Base-by-base conservation (phyloP, 2,329 filamentous ascomycete genomes). In the Lachnellula willkommii region DNA sequence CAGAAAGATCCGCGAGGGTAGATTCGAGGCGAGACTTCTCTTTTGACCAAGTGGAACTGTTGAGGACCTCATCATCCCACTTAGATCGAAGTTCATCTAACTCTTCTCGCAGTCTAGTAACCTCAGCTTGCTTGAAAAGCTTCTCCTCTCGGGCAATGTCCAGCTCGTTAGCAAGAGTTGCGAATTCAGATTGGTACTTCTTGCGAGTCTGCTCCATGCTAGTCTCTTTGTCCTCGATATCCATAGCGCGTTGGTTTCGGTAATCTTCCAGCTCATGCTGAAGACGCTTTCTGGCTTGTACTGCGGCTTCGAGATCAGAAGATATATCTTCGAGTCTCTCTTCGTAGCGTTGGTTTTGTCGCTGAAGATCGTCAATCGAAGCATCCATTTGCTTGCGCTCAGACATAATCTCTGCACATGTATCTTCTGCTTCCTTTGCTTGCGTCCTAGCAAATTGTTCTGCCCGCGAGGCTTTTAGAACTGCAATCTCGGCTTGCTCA, bases 191-290 rank as follows among this genome's bases (percentile, higher is more conserved):
- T 70, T 97, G 94, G 70, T 97, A 99, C 78, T 97, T 99, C 79
- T 93, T 94, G 67, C 93, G 84, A 45, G 93, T 96, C 73, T 97
- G 93, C 74, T 99, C 94, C 83, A 96, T 89, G 63, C 89, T 94
- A 9, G 87, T 87, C 72, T 97, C 93, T 72, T 94, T 96, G 73
- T 99, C 93, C 72, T 97, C 94, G 54, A 97, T 89, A 66, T 97
- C 94, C 72, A 95, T 95, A 56, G 92, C 92, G 47, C 93, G 85
- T 72, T 96, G 92, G 69, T 87, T 95, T 58, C 94, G 85, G 76
- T 97, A 99, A 72, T 99, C 93, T 72, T 97, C 93, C 2, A 99
- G 86, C 75, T 99, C 93, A 69, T 97, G 92, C 71, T 99, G 93
- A 24, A 97, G 84, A 57, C 93, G 84, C 74, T 92, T 95, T 80